A percentile compares a stretch with the other conserved stretches of the same genome.
Evolutionary conservation across 257 asterid genomes (phyloP).

Genomic region (Marsdenia floribunda): DNA sequence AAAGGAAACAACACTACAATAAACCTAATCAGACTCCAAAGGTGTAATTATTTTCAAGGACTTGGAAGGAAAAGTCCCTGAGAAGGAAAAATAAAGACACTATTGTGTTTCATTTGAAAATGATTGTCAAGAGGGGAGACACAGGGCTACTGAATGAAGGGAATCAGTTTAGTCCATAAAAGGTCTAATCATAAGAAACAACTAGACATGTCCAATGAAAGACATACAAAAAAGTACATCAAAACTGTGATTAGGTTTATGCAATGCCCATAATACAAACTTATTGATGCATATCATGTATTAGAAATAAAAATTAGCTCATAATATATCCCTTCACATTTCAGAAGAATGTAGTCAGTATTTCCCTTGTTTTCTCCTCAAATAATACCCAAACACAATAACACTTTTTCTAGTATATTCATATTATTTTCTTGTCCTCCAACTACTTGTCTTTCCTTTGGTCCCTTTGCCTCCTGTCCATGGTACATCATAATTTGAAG

Average conservation of each 20-base stretch:
- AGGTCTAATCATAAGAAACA: not conserved
- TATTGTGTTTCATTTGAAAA: not conserved
- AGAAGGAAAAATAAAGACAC: not conserved
- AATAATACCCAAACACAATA: not conserved
- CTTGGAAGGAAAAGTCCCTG: not conserved
- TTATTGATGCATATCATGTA: not conserved
- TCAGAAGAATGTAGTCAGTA: not conserved
- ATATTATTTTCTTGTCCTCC: not conserved
- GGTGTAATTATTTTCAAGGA: not conserved
- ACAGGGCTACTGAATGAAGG: not conserved
- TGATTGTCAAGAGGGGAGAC: not conserved
- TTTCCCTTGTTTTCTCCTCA: not conserved
- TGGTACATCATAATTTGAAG: not conserved
- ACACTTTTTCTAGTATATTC: not conserved
- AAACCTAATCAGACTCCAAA: not conserved
- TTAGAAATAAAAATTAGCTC: not conserved
- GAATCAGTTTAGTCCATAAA: not conserved
- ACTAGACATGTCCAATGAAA: not conserved
- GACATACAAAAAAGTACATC: not conserved
- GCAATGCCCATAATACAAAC: not conserved
- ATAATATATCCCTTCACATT: not conserved
- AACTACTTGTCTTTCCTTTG: not conserved
- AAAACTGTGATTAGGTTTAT: not conserved
- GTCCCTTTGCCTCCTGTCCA: not conserved
- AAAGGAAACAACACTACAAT: not conserved